Conservation (phyloP, 2,329 filamentous ascomycete genomes). For the Stemphylium lycopersici region DNA sequence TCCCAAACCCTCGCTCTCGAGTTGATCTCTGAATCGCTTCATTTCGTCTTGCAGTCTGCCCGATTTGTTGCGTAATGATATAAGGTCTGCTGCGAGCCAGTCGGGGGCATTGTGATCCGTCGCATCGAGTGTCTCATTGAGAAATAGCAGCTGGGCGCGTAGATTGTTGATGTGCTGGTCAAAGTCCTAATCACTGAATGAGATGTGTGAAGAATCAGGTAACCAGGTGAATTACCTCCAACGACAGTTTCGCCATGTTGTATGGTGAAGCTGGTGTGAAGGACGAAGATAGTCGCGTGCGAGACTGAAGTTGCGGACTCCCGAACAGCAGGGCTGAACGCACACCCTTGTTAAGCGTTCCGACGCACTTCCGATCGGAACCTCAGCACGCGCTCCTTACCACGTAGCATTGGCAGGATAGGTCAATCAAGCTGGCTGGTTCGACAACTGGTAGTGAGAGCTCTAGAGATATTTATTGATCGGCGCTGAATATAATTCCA, state of each 20-base stretch:
- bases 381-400: not conserved
- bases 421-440: not conserved
- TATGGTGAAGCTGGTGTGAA: not conserved
- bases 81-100: conserved; percentile 44
- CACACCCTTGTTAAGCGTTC: conserved; percentile 2
- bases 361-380: conserved; percentile 13
- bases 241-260: conserved; percentile 34
- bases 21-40: conserved; percentile 39
- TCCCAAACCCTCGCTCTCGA: conserved; percentile 35
- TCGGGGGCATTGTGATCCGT: conserved; percentile 45
- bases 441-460: not conserved
- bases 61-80: conserved; percentile 41
- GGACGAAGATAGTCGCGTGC: not conserved
- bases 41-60: conserved; percentile 44
- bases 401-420: not conserved
- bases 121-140: conserved; percentile 40
- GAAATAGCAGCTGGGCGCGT: conserved; percentile 36
- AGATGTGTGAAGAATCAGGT: conserved; percentile 11
- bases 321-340: conserved; percentile 9
- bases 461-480: not conserved
- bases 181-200: conserved; percentile 35
- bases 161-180: conserved; percentile 42
- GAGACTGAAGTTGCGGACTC: conserved; percentile 14
- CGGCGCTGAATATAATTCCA: too few relatives aligned
- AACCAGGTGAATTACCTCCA: conserved; percentile 30